These are phyloP conservation scores for Limonomyces culmigenus DNA, from an alignment of 1,284 basidiomycete species.

Conservation along the genomic window DNA sequence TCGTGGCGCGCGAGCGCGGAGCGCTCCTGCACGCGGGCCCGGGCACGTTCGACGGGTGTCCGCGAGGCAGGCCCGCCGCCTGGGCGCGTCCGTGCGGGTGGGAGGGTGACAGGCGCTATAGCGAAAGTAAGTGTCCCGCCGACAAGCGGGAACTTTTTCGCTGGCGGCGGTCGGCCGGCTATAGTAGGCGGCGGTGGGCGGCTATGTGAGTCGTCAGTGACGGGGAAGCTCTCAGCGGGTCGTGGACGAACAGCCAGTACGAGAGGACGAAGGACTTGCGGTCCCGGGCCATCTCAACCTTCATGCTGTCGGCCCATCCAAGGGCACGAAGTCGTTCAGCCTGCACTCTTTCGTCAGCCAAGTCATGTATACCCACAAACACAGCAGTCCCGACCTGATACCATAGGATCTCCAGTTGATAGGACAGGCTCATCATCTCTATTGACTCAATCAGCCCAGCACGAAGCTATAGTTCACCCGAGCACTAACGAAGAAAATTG, in stretches of 20 bases:
- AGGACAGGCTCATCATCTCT: constrained; percentile 78
- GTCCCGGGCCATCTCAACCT: constrained; percentile 42
- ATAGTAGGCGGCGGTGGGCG: constrained; percentile 23
- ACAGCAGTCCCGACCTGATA: constrained; percentile 57
- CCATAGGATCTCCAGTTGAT: constrained; percentile 70
- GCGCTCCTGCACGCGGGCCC: constrained; percentile 44
- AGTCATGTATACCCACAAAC: too few relatives aligned
- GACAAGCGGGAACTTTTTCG: constrained; percentile 31
- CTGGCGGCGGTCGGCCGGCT: constrained; percentile 18
- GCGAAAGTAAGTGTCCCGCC: constrained; percentile 39
- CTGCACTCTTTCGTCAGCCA: constrained; percentile 23
- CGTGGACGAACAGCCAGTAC: constrained; percentile 56
- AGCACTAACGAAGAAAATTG: constrained; percentile 61
- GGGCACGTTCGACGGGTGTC: constrained; percentile 30
- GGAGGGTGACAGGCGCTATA: constrained; percentile 20
- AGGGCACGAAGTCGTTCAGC: constrained; percentile 56
- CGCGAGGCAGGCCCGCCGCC: constrained; percentile 16
- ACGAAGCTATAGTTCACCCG: too few relatives aligned
- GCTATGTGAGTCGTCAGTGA: constrained; percentile 14
- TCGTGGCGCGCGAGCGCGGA: constrained; percentile 27
- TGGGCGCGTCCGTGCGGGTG: constrained; percentile 16
- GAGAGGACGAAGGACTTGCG: constrained; percentile 46
- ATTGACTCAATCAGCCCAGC: too few relatives aligned
- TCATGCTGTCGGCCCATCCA: constrained; percentile 61
- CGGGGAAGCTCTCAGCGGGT: constrained; percentile 3